phyloP scores from a whole-genome alignment of 75 land plant genomes.

The Cunninghamia lanceolata region DNA sequence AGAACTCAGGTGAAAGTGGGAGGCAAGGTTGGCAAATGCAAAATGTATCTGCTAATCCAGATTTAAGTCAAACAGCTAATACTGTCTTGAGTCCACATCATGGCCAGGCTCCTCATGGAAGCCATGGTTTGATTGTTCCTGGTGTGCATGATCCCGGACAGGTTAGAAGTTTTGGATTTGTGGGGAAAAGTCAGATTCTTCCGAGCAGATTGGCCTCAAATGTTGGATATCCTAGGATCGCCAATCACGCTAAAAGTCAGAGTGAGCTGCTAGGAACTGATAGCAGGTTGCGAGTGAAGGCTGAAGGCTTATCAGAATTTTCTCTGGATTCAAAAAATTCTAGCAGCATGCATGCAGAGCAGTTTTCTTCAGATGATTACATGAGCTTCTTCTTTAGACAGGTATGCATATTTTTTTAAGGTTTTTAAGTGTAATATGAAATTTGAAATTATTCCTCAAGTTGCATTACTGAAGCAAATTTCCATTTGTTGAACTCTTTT shows the following conservation, averaged over 20 bases:
- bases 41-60: neutral
- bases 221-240: conserved; percentile 23
- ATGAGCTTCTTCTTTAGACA: conserved; percentile 39
- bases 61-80: conserved; percentile 6
- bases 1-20: neutral
- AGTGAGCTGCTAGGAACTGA: conserved; percentile 8
- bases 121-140: conserved; percentile 9
- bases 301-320: conserved; percentile 31
- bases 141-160: conserved; percentile 20
- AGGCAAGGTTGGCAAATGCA: conserved; percentile 17
- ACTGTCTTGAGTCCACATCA: neutral
- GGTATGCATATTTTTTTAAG: conserved; percentile 12
- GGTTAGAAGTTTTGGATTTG: conserved; percentile 32
- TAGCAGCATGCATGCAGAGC: conserved; percentile 2
- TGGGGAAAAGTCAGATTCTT: conserved; percentile 40
- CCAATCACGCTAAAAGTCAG: conserved; percentile 5
- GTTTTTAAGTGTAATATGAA: neutral
- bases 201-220: conserved; percentile 52
- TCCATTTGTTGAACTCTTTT: neutral
- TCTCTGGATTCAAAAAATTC: conserved; percentile 20
- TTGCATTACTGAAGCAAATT: neutral
- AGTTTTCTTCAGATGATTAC: conserved; percentile 33
- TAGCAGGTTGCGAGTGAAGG: conserved; percentile 26
- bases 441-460: neutral
- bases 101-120: conserved; percentile 13